Conservation (phyloP, 352 stramenopile species). For the Globisporangium ultimum region DNA sequence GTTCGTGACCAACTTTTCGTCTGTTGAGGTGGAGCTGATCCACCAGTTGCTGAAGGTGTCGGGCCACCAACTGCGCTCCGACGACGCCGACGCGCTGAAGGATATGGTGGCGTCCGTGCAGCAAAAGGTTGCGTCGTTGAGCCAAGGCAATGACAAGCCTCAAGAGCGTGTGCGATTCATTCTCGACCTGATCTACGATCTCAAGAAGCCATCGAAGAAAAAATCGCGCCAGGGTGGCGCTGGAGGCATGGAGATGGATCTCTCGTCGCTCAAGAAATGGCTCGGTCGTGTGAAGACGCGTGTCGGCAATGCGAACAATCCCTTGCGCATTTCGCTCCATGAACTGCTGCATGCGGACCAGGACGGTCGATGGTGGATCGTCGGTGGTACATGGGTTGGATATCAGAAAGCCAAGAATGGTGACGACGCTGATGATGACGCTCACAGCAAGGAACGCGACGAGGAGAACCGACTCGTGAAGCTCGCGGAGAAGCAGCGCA, state of each 20-base stretch:
- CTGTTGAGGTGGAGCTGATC: conserved; percentile 84
- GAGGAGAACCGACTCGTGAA: conserved; percentile 79
- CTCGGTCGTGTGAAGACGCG: conserved; percentile 94
- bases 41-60: conserved; percentile 82
- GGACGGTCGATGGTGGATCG: conserved; percentile 95
- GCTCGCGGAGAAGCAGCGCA: conserved; percentile 94
- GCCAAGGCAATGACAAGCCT: conserved; percentile 20
- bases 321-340: conserved; percentile 68
- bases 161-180: conserved; percentile 86
- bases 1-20: conserved; percentile 72
- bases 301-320: conserved; percentile 72
- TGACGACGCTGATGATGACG: conserved; percentile 14
- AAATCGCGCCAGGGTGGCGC: conserved; percentile 48
- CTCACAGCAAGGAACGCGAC: conserved; percentile 17
- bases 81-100: conserved; percentile 81
- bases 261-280: conserved; percentile 89
- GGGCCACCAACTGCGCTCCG: conserved; percentile 75
- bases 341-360: conserved; percentile 78
- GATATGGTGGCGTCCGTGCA: conserved; percentile 86
- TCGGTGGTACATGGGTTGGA: conserved; percentile 93
- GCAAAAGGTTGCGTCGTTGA: conserved; percentile 54
- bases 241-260: conserved; percentile 50
- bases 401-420: conserved; percentile 33
- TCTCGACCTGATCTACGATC: conserved; percentile 94
- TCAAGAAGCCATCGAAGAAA: conserved; percentile 95